phyloP scores from a whole-genome alignment of 2,329 filamentous ascomycete species.

The Penicillium aurantiogriseum region DNA sequence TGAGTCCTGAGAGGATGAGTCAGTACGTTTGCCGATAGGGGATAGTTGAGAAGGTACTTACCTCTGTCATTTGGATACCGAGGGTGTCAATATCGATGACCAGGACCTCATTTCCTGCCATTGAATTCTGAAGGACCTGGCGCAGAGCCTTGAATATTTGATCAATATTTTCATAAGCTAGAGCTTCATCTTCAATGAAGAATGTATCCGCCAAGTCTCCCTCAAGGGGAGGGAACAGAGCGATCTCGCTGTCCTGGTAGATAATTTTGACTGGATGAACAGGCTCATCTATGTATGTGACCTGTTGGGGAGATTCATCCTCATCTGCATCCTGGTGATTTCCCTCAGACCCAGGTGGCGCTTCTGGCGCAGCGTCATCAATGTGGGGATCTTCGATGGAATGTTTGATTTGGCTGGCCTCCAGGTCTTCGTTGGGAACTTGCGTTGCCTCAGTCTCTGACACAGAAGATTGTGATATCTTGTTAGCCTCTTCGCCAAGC shows the following conservation, averaged over 20 bases:
- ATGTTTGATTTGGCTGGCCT: conserved; percentile 13
- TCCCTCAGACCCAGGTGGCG: conserved; percentile 5
- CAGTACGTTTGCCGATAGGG: conserved; percentile 8
- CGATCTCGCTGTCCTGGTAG: conserved; percentile 58
- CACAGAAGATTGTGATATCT: conserved; percentile 10
- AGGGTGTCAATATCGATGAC: conserved; percentile 56
- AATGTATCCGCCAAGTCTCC: conserved; percentile 55
- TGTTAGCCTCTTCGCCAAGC: conserved; percentile 21
- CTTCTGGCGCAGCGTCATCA: conserved; percentile 7
- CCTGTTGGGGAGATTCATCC: conserved; percentile 23
- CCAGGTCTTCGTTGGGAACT: conserved; percentile 16
- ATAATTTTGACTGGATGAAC: conserved; percentile 53
- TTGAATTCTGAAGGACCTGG: conserved; percentile 53
- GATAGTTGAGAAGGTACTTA: conserved; percentile 38
- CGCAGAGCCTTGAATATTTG: conserved; percentile 59
- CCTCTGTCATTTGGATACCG: conserved; percentile 58
- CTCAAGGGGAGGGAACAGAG: conserved; percentile 57
- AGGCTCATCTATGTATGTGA: conserved; percentile 11
- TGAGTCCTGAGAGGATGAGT: conserved; percentile 49
- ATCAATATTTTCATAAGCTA: conserved; percentile 54
- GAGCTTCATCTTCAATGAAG: conserved; percentile 56
- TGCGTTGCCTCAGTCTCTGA: conserved; percentile 6
- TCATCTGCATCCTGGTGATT: conserved; percentile 5
- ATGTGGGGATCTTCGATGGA: conserved; percentile 9
- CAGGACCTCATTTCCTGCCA: conserved; percentile 58